These are phyloP conservation scores for Aquilaria sinensis DNA, from an alignment of 345 rosid species.

Conservation along the genomic window DNA sequence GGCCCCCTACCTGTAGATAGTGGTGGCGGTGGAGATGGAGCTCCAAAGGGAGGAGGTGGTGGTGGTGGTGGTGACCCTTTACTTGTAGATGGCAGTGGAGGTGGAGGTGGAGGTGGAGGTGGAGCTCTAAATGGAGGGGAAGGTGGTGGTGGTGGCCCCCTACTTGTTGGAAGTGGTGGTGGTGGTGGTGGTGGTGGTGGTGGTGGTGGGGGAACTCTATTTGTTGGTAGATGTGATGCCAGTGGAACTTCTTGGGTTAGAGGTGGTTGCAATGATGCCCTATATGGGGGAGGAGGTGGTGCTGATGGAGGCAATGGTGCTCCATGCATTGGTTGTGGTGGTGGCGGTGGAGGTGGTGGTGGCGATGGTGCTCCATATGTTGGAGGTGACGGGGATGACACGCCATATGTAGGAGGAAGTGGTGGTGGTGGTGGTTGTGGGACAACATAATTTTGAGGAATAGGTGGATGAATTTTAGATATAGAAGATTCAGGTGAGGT, in stretches of 20 bases:
- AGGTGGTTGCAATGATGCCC: constrained; percentile 23
- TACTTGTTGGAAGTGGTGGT: constrained; percentile 16
- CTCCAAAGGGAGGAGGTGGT: constrained; percentile 8
- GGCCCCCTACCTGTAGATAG: constrained; percentile 12
- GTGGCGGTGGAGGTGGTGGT: constrained; percentile 10
- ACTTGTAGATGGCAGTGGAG: constrained; percentile 12
- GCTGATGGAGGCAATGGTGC: constrained; percentile 30
- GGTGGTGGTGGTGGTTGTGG: constrained; percentile 23
- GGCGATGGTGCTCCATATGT: constrained; percentile 29
- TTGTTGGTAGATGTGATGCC: constrained; percentile 21
- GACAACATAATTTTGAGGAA: constrained; percentile 9
- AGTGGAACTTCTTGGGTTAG: not conserved
- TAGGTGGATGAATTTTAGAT: constrained; percentile 16
- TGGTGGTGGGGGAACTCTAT: constrained; percentile 18
- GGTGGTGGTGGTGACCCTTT: constrained; percentile 34
- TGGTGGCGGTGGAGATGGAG: constrained; percentile 31
- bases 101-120: constrained; percentile 29
- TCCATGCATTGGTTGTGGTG: not conserved
- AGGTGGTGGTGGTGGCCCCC: constrained; percentile 22
- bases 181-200: constrained; percentile 31
- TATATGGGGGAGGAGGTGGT: constrained; percentile 17
- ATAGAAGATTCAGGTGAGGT: constrained; percentile 8
- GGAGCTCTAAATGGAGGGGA: constrained; percentile 9
- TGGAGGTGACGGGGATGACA: constrained; percentile 33
- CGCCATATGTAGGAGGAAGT: constrained; percentile 15